Percentiles rank a stretch among this genome's conserved stretches.
Evolutionary conservation across 257 asterid species (phyloP).

Genomic region (Linderniella brevidens): DNA sequence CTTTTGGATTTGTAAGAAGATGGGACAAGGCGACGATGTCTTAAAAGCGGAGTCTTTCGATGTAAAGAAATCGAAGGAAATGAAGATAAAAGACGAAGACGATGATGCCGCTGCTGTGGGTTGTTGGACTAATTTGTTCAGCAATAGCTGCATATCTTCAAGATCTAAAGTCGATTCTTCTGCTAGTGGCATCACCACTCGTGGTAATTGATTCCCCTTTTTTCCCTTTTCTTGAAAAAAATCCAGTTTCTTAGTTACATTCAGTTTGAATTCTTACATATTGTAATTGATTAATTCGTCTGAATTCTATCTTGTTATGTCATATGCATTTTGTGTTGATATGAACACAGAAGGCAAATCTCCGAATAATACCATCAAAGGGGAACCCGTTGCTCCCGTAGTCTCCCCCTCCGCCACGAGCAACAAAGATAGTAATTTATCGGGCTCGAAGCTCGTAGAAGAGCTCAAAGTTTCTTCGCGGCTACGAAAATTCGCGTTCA

Average conservation of each 20-base stretch:
- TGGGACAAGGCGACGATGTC: constrained; percentile 1
- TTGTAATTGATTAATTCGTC: no score
- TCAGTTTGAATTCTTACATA: no score
- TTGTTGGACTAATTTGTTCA: constrained; percentile 34
- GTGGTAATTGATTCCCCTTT: constrained; percentile 16
- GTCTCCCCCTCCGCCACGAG: constrained; percentile 57
- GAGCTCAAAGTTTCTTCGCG: constrained; percentile 79
- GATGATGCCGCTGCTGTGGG: constrained; percentile 18
- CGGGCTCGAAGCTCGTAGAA: constrained; percentile 67
- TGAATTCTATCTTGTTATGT: no score
- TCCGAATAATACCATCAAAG: constrained; percentile 44
- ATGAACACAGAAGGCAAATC: constrained; percentile 43
- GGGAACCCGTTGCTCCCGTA: constrained; percentile 45
- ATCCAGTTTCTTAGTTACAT: no score
- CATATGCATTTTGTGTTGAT: no score
- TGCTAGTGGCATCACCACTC: constrained; percentile 29
- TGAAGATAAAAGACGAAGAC: background rate
- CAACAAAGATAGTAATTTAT: constrained; percentile 56
- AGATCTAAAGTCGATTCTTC: constrained; percentile 53
- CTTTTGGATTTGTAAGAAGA: background rate
- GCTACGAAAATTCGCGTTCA: constrained; percentile 71
- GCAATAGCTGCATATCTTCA: constrained; percentile 34
- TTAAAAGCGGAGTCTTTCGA: background rate
- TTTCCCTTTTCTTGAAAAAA: background rate
- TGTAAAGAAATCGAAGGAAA: background rate